Evolutionary conservation across 164 flowering plant species (phyloP), one percentile per base, ranked within the genome.

Genomic region (Berberis thunbergii): DNA sequence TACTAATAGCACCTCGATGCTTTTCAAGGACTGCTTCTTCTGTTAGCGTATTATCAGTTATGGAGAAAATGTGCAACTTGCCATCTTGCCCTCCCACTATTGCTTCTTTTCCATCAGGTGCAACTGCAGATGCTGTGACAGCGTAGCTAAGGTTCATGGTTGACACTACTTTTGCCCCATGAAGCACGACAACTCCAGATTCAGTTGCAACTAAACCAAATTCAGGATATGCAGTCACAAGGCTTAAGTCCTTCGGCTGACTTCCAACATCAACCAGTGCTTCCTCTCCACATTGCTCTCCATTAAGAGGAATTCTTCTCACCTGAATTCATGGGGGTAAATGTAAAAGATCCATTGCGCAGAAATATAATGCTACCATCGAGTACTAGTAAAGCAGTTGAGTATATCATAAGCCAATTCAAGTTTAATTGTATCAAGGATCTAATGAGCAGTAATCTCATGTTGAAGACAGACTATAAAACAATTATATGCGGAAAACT

Each of bases 31-130:
- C 86, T 45, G 86, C 80, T 71, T 94, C 89, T 75, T 94, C 95
- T 38, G 67, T 77, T 41, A 91, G 82, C 7, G 84, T 75, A 69
- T 91, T 95, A 3, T 91, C 96, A 0, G 45, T 38, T 45, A 94
- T 62, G 45, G 97, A 87, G 72, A 82, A 94, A 56, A 94, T 61
- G 66, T 78, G 97, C 61, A 94, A 59, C 71, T 85, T 94, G 45
- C 98, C 98, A 73, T 94, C 97, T 69, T 94, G 88, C n/a, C 83
- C 95, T 60, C 97, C 97, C 43, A 94, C 74, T 43, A 91, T 79
- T 46, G 95, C 97, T 78, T 94, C 98, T 64, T 78, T 81, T 69
- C 97, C 98, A 79, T 94, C 92, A 50, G 95, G 93, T 64, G 97
- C 65, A 66, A 94, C 67, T 13, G 86, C 74, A 64, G 83, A 83